Evolutionary conservation across 2,329 filamentous ascomycete genomes (phyloP).

Genomic region (Eutypa lata): DNA sequence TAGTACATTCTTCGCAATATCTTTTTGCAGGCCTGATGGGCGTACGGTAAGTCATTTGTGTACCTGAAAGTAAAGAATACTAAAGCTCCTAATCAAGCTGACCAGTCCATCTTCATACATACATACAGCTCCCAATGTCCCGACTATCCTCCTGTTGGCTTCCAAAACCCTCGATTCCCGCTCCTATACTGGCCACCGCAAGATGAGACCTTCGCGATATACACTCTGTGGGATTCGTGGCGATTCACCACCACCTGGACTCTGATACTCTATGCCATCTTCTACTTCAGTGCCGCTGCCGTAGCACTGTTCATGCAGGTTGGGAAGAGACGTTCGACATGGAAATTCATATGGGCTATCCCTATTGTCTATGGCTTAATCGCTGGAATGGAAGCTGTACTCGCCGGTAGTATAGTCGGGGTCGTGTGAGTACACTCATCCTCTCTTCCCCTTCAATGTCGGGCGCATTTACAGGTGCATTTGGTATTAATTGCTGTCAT

Average conservation of each 20-base stretch:
- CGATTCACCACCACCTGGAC: slow-evolving; percentile 88
- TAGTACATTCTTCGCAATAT: too few species aligned
- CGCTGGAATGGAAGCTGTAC: slow-evolving; percentile 71
- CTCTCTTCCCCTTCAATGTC: not conserved
- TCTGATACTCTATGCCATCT: slow-evolving; percentile 70
- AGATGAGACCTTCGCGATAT: slow-evolving; percentile 58
- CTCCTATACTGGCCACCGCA: slow-evolving; percentile 74
- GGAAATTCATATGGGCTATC: slow-evolving; percentile 67
- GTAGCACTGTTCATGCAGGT: slow-evolving; percentile 73
- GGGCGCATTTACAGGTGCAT: not conserved
- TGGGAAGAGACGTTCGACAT: slow-evolving; percentile 49
- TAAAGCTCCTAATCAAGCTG: not conserved
- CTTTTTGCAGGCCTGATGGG: not conserved
- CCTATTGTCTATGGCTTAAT: slow-evolving; percentile 69
- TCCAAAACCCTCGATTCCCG: slow-evolving; percentile 71
- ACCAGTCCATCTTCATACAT: slow-evolving; percentile 1
- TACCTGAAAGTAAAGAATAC: too few species aligned
- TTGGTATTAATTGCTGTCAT: not conserved
- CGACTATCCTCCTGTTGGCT: slow-evolving; percentile 47
- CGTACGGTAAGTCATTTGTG: too few species aligned
- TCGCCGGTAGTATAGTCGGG: slow-evolving; percentile 80
- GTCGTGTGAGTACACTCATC: slow-evolving; percentile 60
- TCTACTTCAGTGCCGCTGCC: slow-evolving; percentile 68
- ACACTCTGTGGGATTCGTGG: slow-evolving; percentile 75
- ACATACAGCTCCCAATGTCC: slow-evolving; percentile 14